These are phyloP conservation scores for Pouteria campechiana DNA, from an alignment of 179 eudicot genomes.

Conservation along the genomic window DNA sequence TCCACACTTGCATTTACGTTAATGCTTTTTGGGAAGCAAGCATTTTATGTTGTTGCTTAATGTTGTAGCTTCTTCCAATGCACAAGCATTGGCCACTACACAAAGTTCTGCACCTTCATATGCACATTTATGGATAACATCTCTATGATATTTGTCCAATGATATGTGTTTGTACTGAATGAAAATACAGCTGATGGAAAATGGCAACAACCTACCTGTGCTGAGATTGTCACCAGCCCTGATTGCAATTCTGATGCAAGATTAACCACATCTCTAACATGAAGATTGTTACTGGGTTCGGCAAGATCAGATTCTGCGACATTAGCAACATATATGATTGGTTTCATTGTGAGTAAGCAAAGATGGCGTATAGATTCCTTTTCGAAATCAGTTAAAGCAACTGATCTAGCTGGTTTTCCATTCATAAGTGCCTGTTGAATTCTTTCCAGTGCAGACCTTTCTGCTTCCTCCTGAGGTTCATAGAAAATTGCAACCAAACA, in stretches of 20 bases:
- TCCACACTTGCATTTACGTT: too few species aligned
- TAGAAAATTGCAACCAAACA: constrained; percentile 6
- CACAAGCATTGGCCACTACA: too few species aligned
- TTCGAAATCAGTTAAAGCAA: constrained; percentile 61
- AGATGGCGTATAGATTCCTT: constrained; percentile 82
- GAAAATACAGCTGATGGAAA: background rate
- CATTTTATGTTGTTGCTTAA: too few species aligned
- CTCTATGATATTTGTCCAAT: too few species aligned
- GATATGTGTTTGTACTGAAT: too few species aligned
- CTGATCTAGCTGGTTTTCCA: constrained; percentile 98
- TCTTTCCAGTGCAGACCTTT: constrained; percentile 70
- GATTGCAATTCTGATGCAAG: constrained; percentile 73
- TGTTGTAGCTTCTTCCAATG: too few species aligned
- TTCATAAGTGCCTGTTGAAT: constrained; percentile 70
- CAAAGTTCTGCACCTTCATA: too few species aligned
- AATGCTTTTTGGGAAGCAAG: too few species aligned
- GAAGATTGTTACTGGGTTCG: constrained; percentile 57
- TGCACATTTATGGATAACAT: too few species aligned
- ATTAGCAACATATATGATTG: constrained; percentile 84
- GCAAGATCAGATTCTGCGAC: constrained; percentile 94
- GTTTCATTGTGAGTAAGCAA: constrained; percentile 91
- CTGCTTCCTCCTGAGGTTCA: constrained; percentile 86
- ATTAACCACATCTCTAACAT: constrained; percentile 68
- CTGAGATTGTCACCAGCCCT: constrained; percentile 83
- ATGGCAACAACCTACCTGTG: constrained; percentile 48